Evolutionary conservation across 2,329 filamentous ascomycete species (phyloP).

Genomic region (Trichoderma semiorbis): DNA sequence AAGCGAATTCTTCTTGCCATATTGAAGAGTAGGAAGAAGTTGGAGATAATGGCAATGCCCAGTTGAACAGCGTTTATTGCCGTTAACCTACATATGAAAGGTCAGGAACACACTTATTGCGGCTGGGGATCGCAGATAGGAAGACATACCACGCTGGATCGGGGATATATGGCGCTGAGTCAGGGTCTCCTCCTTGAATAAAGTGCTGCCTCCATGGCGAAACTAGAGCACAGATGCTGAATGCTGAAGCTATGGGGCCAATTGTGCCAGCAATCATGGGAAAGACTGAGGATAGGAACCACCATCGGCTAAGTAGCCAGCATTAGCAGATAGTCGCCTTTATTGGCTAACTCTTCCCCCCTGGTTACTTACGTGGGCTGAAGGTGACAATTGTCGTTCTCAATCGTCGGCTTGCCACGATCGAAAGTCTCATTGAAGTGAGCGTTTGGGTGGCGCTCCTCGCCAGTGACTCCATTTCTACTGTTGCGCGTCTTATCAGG

Average conservation of each 20-base stretch:
- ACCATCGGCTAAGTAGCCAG: conserved; percentile 41
- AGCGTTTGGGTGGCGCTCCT: neutral
- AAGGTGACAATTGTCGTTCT: conserved; percentile 5
- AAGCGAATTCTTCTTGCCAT: conserved; percentile 80
- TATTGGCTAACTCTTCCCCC: no score
- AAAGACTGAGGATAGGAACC: conserved; percentile 62
- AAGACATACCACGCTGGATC: conserved; percentile 7
- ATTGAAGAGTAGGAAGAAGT: conserved; percentile 79
- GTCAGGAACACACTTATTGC: neutral
- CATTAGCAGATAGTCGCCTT: neutral
- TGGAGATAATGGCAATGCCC: conserved; percentile 70
- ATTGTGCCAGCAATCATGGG: conserved; percentile 80
- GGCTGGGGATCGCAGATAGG: no score
- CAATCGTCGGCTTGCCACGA: neutral
- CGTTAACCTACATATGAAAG: conserved; percentile 52
- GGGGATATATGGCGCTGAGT: neutral
- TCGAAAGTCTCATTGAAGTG: neutral
- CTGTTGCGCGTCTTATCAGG: neutral
- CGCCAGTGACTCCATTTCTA: neutral
- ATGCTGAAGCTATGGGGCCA: conserved; percentile 81
- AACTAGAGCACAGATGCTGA: conserved; percentile 77
- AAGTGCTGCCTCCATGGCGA: conserved; percentile 55
- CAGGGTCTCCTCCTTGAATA: neutral
- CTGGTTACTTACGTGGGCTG: neutral
- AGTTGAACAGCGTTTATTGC: conserved; percentile 76